Evolutionary conservation across 371 early-diverging fungal genomes (phyloP).

Genomic region (Smittium culicis): DNA sequence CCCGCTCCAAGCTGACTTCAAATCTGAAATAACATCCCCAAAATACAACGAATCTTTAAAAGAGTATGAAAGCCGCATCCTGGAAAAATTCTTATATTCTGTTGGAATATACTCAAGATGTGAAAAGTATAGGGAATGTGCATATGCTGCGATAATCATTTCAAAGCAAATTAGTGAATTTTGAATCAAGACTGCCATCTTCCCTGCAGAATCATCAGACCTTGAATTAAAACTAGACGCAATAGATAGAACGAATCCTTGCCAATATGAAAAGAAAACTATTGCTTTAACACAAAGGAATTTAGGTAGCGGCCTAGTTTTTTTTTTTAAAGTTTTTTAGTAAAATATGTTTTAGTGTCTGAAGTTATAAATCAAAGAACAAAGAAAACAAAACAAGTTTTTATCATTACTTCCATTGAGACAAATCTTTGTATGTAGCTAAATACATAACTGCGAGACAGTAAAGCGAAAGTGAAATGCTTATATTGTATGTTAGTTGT

Average conservation of each 20-base stretch:
- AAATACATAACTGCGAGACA: constrained; percentile 78
- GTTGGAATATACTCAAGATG: constrained; percentile 51
- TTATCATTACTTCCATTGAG: constrained; percentile 36
- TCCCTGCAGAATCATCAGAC: constrained; percentile 40
- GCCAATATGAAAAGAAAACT: constrained; percentile 93
- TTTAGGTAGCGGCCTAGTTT: constrained; percentile 65
- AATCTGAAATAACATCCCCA: constrained; percentile 69
- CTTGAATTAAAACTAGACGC: constrained; percentile 55
- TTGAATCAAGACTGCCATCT: constrained; percentile 76
- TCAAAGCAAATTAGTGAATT: constrained; percentile 86
- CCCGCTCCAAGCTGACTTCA: constrained; percentile 59
- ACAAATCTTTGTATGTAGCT: constrained; percentile 66
- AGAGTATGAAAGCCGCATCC: constrained; percentile 64
- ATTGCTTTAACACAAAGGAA: constrained; percentile 88
- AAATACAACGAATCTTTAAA: constrained; percentile 67
- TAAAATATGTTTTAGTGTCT: no score
- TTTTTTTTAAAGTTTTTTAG: no score
- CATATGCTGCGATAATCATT: constrained; percentile 70
- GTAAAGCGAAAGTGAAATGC: constrained; percentile 71
- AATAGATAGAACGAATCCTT: constrained; percentile 74
- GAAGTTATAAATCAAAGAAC: not conserved
- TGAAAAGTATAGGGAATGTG: constrained; percentile 69
- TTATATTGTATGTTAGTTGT: constrained; percentile 69
- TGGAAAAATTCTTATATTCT: constrained; percentile 32
- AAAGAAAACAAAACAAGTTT: no score